Evolutionary conservation across 345 rosid genomes (phyloP).

Genomic region (Hirschfeldia incana): DNA sequence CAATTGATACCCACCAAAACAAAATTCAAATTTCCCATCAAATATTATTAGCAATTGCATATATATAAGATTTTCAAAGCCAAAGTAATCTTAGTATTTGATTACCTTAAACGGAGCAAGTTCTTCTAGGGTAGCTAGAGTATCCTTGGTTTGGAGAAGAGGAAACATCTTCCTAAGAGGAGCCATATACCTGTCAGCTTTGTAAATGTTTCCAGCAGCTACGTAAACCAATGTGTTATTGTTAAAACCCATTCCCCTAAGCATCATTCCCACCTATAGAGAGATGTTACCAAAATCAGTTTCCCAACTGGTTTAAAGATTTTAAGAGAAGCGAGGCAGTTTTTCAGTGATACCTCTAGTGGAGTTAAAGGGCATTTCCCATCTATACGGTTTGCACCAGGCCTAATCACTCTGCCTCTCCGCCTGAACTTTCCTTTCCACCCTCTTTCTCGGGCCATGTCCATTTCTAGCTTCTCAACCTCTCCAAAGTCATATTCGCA

Average conservation of each 20-base stretch:
- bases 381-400: constrained; percentile 87
- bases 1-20: not conserved
- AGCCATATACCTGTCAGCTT: constrained; percentile 85
- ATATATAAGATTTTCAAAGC: not conserved
- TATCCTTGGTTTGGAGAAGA: constrained; percentile 81
- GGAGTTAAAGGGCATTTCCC: constrained; percentile 98
- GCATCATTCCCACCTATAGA: constrained; percentile 95
- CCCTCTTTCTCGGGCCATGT: constrained; percentile 83
- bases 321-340: not conserved
- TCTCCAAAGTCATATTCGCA: constrained; percentile 96
- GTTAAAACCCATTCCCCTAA: constrained; percentile 96
- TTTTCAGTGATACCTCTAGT: constrained; percentile 58
- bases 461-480: constrained; percentile 90
- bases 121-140: constrained; percentile 75
- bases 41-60: not conserved
- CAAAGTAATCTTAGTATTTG: not conserved
- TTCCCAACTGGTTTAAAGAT: not conserved
- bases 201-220: constrained; percentile 92
- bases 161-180: constrained; percentile 94
- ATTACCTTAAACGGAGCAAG: constrained; percentile 85
- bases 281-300: constrained; percentile 15
- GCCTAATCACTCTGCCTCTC: constrained; percentile 84
- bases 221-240: constrained; percentile 73
- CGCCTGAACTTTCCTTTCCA: constrained; percentile 97
- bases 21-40: not conserved